These are phyloP conservation scores for Daedaleopsis sinensis DNA, from an alignment of 768 basidiomycete genomes.

Conservation along the genomic window DNA sequence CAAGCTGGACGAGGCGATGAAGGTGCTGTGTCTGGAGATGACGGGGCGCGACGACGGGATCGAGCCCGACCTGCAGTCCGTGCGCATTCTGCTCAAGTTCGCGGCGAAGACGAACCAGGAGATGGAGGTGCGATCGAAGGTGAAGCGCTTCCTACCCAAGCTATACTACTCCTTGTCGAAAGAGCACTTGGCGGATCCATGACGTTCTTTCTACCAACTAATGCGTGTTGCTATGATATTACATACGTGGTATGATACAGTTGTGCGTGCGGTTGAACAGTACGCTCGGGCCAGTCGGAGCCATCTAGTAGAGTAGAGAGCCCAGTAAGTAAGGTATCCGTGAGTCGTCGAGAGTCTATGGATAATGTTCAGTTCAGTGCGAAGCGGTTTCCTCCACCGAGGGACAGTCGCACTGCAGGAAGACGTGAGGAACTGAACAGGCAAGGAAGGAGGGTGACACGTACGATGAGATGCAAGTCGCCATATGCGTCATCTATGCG, in stretches of 20 bases:
- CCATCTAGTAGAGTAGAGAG: constrained; percentile 52
- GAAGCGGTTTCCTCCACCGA: constrained; percentile 78
- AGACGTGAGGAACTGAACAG: constrained; percentile 1
- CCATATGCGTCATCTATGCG: constrained; percentile 95
- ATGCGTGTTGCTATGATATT: constrained; percentile 11
- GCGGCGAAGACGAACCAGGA: constrained; percentile 46
- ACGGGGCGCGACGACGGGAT: constrained; percentile 41
- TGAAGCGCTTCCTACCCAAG: constrained; percentile 45
- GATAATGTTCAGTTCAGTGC: constrained; percentile 28
- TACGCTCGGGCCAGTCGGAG: constrained; percentile 35
- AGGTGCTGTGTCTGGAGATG: constrained; percentile 69
- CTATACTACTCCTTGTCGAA: constrained; percentile 30
- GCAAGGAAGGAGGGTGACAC: constrained; percentile 32
- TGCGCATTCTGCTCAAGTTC: constrained; percentile 58
- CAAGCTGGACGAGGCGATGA: constrained; percentile 66
- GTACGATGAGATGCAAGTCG: constrained; percentile 86
- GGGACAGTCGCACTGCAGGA: constrained; percentile 77
- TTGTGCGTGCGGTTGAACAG: constrained; percentile 70
- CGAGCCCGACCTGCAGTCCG: constrained; percentile 51
- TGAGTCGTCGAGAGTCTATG: constrained; percentile 14
- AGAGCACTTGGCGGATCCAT: not conserved
- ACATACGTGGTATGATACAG: constrained; percentile 32
- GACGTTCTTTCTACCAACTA: no score
- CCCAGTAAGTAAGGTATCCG: constrained; percentile 21
- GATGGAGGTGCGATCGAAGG: constrained; percentile 46